A percentile compares a stretch with the other conserved stretches of the same genome.
These are phyloP conservation scores for Mucor indicus DNA, from an alignment of 371 early-diverging fungal genomes.

Conservation along the genomic window DNA sequence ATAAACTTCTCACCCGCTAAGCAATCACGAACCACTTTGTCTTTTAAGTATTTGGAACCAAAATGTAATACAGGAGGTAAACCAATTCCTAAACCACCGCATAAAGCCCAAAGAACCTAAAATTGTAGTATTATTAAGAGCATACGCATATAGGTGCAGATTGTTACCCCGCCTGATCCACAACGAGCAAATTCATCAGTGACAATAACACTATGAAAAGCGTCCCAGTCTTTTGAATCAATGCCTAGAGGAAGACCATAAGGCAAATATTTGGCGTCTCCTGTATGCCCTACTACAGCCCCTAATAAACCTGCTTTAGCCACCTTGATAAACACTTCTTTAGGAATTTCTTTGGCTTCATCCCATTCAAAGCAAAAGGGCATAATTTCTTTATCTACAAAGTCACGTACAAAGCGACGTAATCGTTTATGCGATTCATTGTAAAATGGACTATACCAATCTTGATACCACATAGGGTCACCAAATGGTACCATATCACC, in stretches of 20 bases:
- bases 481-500: slow-evolving; percentile 57
- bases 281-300: slow-evolving; percentile 32
- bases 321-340: slow-evolving; percentile 51
- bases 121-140: slow-evolving; percentile 64
- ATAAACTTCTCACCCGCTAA: slow-evolving; percentile 63
- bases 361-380: slow-evolving; percentile 66
- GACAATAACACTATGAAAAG: slow-evolving; percentile 62
- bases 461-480: slow-evolving; percentile 68
- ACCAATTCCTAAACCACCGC: slow-evolving; percentile 67
- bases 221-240: slow-evolving; percentile 43
- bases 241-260: slow-evolving; percentile 29
- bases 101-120: slow-evolving; percentile 40
- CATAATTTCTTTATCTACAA: slow-evolving; percentile 61
- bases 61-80: slow-evolving; percentile 68
- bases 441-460: slow-evolving; percentile 49
- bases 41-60: slow-evolving; percentile 58
- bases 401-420: slow-evolving; percentile 48
- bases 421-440: slow-evolving; percentile 54
- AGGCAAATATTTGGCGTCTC: slow-evolving; percentile 17
- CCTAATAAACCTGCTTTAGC: slow-evolving; percentile 57
- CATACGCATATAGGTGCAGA: slow-evolving; percentile 40
- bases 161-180: slow-evolving; percentile 72
- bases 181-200: slow-evolving; percentile 65
- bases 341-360: slow-evolving; percentile 57
- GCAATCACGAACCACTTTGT: slow-evolving; percentile 56